Conservation (phyloP, 2,329 filamentous ascomycete species). For the Aaosphaeria pasadenensis region DNA sequence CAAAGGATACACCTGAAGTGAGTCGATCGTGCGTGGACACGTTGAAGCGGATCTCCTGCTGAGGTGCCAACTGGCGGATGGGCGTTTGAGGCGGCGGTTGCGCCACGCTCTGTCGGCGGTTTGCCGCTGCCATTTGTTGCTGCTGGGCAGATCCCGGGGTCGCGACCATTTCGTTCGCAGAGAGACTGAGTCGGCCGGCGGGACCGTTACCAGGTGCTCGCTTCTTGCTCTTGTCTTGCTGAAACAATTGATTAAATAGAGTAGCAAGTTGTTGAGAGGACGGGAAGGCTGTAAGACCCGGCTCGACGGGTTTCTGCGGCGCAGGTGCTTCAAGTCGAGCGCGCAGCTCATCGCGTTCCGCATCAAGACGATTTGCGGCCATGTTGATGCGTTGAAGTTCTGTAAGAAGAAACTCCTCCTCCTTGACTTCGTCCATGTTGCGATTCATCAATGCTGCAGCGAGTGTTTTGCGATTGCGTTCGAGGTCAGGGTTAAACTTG, state of each 20-base stretch:
- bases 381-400: slow-evolving; percentile 91
- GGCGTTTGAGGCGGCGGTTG: slow-evolving; percentile 39
- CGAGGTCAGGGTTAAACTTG: slow-evolving; percentile 79
- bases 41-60: slow-evolving; percentile 78
- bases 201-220: slow-evolving; percentile 48
- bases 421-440: slow-evolving; percentile 81
- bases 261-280: slow-evolving; percentile 76
- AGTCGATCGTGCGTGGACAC: slow-evolving; percentile 83
- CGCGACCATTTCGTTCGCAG: slow-evolving; percentile 33
- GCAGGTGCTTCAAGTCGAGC: slow-evolving; percentile 79
- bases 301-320: slow-evolving; percentile 44
- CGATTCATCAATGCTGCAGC: slow-evolving; percentile 76
- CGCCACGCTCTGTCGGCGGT: slow-evolving; percentile 35
- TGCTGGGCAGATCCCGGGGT: slow-evolving; percentile 29
- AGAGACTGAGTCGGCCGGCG: slow-evolving; percentile 35
- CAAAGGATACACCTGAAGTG: slow-evolving; percentile 82
- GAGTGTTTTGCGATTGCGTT: slow-evolving; percentile 78
- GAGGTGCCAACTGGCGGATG: slow-evolving; percentile 58
- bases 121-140: slow-evolving; percentile 25
- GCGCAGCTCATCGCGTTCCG: slow-evolving; percentile 84
- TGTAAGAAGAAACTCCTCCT: slow-evolving; percentile 84
- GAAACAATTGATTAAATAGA: slow-evolving; percentile 78
- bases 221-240: slow-evolving; percentile 85
- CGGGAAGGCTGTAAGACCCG: slow-evolving; percentile 60
- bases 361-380: slow-evolving; percentile 79